Conservation (phyloP, 2,329 filamentous ascomycete species). For the Ceratocystis smalleyi region DNA sequence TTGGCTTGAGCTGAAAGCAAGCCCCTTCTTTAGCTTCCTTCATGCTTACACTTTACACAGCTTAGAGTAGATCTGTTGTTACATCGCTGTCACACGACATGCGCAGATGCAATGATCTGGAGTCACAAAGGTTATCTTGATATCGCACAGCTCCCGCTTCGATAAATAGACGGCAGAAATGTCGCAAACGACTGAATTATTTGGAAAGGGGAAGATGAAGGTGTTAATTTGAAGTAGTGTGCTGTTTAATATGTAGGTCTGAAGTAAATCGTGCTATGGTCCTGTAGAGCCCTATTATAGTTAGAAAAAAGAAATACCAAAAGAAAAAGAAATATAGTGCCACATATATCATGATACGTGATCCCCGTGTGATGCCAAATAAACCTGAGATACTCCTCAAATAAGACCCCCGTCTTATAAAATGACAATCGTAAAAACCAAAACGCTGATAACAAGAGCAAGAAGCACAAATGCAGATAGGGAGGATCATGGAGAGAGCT, state of each 20-base stretch:
- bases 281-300: constrained; percentile 1
- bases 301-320: neutral
- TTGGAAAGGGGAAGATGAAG: neutral
- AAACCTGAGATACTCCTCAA: neutral
- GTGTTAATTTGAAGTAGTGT: neutral
- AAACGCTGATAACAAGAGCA: neutral
- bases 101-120: neutral
- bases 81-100: neutral
- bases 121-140: neutral
- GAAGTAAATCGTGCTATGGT: neutral
- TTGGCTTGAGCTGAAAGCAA: neutral
- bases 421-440: neutral
- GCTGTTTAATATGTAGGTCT: neutral
- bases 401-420: neutral
- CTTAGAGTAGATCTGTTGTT: neutral
- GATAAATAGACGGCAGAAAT: neutral
- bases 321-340: neutral
- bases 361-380: neutral
- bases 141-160: neutral
- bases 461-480: neutral
- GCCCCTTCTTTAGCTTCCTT: neutral
- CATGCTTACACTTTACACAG: neutral
- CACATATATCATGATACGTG: neutral
- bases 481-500: constrained; percentile 4
- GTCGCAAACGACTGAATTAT: neutral